phyloP scores from a whole-genome alignment of 1,139 yeast genomes.

The Kodamaea fungicola region DNA sequence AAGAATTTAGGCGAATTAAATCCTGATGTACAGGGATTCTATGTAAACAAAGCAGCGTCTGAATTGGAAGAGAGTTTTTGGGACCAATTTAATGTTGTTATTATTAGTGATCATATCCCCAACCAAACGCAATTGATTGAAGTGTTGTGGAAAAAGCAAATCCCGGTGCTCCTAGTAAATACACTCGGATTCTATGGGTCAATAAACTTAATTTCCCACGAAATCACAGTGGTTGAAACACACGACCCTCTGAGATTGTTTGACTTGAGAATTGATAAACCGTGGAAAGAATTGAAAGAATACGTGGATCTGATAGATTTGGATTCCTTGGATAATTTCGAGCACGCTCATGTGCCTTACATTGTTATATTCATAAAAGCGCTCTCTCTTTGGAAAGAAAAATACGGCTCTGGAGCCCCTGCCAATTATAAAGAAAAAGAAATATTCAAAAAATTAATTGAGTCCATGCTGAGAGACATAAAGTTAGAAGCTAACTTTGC shows the following conservation, averaged over 20 bases:
- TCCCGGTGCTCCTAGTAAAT: constrained; percentile 54
- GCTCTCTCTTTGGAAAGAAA: constrained; percentile 39
- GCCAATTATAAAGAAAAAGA: constrained; percentile 43
- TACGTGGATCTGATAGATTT: constrained; percentile 53
- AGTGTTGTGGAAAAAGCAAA: constrained; percentile 39
- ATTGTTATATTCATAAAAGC: constrained; percentile 63
- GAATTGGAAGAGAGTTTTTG: constrained; percentile 33
- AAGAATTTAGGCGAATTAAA: constrained; percentile 54
- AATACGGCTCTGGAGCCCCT: constrained; percentile 35
- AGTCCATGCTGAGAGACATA: constrained; percentile 33
- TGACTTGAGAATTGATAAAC: constrained; percentile 67
- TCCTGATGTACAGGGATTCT: constrained; percentile 48
- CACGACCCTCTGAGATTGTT: constrained; percentile 63
- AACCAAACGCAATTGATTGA: constrained; percentile 23
- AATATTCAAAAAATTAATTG: constrained; percentile 42
- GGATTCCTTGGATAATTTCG: constrained; percentile 42
- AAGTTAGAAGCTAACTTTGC: constrained; percentile 57
- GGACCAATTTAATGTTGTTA: constrained; percentile 51
- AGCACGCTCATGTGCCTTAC: constrained; percentile 72
- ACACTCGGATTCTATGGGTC: constrained; percentile 68
- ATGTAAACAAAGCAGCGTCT: constrained; percentile 14
- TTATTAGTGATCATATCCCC: constrained; percentile 37
- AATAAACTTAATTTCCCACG: constrained; percentile 49
- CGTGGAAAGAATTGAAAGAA: constrained; percentile 70
- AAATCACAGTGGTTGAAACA: constrained; percentile 67